Conservation (phyloP, 495 filamentous ascomycete genomes). For the Poronia punctata region DNA sequence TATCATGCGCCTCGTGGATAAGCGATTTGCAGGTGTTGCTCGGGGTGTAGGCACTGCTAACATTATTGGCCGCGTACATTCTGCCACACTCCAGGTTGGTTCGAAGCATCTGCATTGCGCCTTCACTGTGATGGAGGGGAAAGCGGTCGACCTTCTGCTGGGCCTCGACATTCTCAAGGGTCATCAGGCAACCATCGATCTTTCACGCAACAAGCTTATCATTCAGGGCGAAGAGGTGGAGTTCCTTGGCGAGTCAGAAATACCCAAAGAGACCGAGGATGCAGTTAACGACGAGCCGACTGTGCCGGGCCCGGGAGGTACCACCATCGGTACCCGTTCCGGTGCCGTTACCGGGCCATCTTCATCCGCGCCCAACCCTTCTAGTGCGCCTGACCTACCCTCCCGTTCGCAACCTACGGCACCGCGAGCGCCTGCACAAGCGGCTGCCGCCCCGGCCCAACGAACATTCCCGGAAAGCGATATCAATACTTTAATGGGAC, state of each 20-base stretch:
- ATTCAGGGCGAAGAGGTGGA: conserved; percentile 83
- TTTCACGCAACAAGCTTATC: conserved; percentile 67
- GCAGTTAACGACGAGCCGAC: conserved; percentile 71
- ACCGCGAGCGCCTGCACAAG: conserved; percentile 29
- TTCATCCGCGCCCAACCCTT: conserved; percentile 24
- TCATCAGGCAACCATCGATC: conserved; percentile 87
- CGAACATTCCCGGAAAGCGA: conserved; percentile 50
- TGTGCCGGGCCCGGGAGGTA: conserved; percentile 79
- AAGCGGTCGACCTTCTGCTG: conserved; percentile 89
- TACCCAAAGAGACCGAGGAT: conserved; percentile 72
- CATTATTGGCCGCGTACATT: conserved; percentile 91
- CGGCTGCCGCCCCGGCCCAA: conserved; percentile 21
- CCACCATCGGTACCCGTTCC: conserved; percentile 74
- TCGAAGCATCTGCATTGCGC: conserved; percentile 80
- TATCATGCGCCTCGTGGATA: conserved; percentile 96
- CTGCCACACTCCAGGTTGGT: conserved; percentile 88
- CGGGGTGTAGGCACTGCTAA: conserved; percentile 88
- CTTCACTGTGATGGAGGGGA: conserved; percentile 99
- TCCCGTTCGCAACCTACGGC: conserved; percentile 23
- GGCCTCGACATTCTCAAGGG: conserved; percentile 95
- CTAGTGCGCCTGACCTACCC: conserved; percentile 11
- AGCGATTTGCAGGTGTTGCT: conserved; percentile 82
- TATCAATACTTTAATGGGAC: conserved; percentile 64
- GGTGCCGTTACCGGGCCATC: conserved; percentile 65
- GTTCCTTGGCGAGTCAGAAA: conserved; percentile 89